Conservation (phyloP, 1,284 basidiomycete genomes). For the Cutaneotrichosporon curvatum region DNA sequence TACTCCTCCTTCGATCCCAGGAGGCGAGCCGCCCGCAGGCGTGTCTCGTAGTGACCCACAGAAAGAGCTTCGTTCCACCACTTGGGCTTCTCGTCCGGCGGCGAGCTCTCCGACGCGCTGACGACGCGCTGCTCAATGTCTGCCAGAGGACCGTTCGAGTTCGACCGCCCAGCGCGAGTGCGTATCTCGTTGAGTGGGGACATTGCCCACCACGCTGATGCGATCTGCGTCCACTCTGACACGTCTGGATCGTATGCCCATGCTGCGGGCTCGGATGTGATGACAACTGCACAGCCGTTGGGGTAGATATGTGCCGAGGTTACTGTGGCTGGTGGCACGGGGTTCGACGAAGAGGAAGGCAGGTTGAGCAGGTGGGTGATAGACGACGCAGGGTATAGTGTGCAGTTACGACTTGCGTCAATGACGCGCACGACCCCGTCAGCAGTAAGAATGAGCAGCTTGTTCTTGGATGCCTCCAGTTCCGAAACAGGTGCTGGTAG, state of each 20-base stretch:
- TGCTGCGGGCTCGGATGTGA: slow-evolving; percentile 63
- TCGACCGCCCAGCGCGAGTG: slow-evolving; percentile 3
- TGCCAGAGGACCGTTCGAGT: slow-evolving; percentile 13
- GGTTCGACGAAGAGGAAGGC: slow-evolving; percentile 40
- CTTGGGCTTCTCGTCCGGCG: slow-evolving; percentile 45
- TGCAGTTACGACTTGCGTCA: slow-evolving; percentile 61
- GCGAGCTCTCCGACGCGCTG: slow-evolving; percentile 10
- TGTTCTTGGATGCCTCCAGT: slow-evolving; percentile 58
- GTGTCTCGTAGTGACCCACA: slow-evolving; percentile 74
- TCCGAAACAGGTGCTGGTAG: slow-evolving; percentile 65
- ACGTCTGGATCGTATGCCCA: slow-evolving; percentile 68
- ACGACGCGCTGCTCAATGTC: slow-evolving; percentile 25
- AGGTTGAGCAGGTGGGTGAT: slow-evolving; percentile 55
- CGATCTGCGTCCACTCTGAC: slow-evolving; percentile 62
- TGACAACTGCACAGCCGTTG: slow-evolving; percentile 69
- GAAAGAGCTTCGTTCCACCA: slow-evolving; percentile 75
- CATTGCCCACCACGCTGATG: slow-evolving; percentile 65
- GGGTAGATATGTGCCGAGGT: slow-evolving; percentile 59
- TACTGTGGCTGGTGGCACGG: slow-evolving; percentile 17
- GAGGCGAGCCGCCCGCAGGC: slow-evolving; percentile 61
- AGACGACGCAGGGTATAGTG: slow-evolving; percentile 60
- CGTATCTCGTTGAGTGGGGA: slow-evolving; percentile 12
- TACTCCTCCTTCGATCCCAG: slow-evolving; percentile 77
- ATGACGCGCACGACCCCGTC: slow-evolving; percentile 65
- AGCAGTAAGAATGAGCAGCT: slow-evolving; percentile 64